Evolutionary conservation across 768 basidiomycete genomes (phyloP).

Genomic region (Mycena galopus): DNA sequence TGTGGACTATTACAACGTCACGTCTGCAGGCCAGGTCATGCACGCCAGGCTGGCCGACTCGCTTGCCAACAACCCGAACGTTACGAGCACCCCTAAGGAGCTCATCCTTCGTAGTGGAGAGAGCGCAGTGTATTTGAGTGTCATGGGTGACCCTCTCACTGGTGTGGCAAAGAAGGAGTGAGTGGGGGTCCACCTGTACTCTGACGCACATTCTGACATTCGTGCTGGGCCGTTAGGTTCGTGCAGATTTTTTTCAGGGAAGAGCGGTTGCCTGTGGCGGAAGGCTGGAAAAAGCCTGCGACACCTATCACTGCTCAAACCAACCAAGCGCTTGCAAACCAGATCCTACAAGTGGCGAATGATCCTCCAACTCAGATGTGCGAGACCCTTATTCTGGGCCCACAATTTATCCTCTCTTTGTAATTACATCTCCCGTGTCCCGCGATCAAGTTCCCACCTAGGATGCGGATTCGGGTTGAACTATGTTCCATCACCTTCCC

Average conservation of each 20-base stretch:
- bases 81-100: slow-evolving; percentile 31
- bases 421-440: too few relatives aligned
- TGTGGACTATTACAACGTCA: slow-evolving; percentile 31
- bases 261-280: slow-evolving; percentile 33
- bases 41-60: slow-evolving; percentile 23
- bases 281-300: slow-evolving; percentile 30
- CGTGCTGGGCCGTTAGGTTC: slow-evolving; percentile 3
- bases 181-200: too few relatives aligned
- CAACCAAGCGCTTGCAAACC: background rate
- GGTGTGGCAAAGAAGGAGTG: slow-evolving; percentile 33
- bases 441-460: too few relatives aligned
- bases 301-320: slow-evolving; percentile 14
- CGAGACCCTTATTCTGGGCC: slow-evolving; percentile 8
- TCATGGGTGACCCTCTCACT: slow-evolving; percentile 28
- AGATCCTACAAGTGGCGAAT: slow-evolving; percentile 10
- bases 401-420: too few relatives aligned
- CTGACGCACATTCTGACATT: background rate
- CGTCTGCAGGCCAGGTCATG: slow-evolving; percentile 31
- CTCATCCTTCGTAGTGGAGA: slow-evolving; percentile 27
- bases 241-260: slow-evolving; percentile 38
- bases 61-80: slow-evolving; percentile 20
- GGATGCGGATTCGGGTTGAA: too few relatives aligned
- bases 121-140: slow-evolving; percentile 18
- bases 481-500: too few relatives aligned
- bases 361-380: slow-evolving; percentile 14